Base-by-base conservation (phyloP, 2,329 filamentous ascomycete genomes). In the Pezicula radicicola region DNA sequence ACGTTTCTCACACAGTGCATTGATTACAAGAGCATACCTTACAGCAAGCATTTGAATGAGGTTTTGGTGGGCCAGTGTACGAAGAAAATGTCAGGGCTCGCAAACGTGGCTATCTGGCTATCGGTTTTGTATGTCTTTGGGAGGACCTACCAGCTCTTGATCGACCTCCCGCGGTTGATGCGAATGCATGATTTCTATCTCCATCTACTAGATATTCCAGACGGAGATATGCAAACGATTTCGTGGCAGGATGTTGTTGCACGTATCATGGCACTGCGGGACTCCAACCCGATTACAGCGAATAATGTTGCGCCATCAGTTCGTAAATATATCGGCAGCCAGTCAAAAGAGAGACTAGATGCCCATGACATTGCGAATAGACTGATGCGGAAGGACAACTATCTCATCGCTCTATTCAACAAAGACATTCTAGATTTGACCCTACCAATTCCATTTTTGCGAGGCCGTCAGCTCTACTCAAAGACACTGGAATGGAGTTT, bases 301-400 rank as follows among this genome's bases (percentile, higher is more conserved):
- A 76, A 79, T 7, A 80, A 79, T 16, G 72, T 84, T 15, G 79
- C 79, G n/a, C 73, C 80, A 10, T 73, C 76, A 55, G 79, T 80
- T 58, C 78, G 81, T 54, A 80, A 77, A 57, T 83, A 81, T 53
- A 78, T 56, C 21, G 88, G 89, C 43, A 91, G 85, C 53, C 91
- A 95, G 66, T 95, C 91, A 19, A 96, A 97, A 68, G 91, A 97
- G 71, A 82, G 93, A 56, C 85, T 99, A 61, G 94, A 97, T 70
- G 94, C 94, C 10, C 91, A 97, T 63, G 94, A 97, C 65, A 97
- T 99, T 67, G 94, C 94, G 6, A 99, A 97, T 66, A 84, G 94
- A 30, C 73, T 99, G 43, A 97, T 99, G 94, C 87, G 94, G 53
- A 88, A 90, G 65, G 93, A 97, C 57, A 99, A 99, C 65, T 99